A percentile compares a stretch with the other conserved stretches of the same genome.
Evolutionary conservation across 1,139 yeast species (phyloP).

Genomic region (Zygosaccharomyces sapae): DNA sequence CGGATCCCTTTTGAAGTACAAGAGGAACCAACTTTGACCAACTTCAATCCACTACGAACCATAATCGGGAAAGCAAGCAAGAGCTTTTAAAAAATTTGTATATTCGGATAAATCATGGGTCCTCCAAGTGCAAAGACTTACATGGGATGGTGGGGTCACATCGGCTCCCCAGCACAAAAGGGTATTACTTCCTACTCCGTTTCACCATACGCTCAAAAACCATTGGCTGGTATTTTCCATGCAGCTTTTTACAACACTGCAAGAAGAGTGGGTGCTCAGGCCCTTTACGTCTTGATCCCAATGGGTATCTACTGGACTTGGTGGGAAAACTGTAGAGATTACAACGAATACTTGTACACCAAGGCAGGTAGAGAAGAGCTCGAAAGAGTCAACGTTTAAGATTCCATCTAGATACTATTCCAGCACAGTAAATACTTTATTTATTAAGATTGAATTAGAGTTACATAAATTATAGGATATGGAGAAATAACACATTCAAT

Average conservation of each 20-base stretch:
- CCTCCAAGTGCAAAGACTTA: constrained; percentile 73
- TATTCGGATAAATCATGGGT: constrained; percentile 39
- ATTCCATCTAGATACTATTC: not conserved
- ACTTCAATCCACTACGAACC: not conserved
- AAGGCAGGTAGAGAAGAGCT: constrained; percentile 96
- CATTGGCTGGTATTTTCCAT: constrained; percentile 81
- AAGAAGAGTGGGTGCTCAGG: constrained; percentile 91
- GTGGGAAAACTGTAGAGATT: constrained; percentile 85
- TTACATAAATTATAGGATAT: not conserved
- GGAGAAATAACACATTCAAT: not conserved
- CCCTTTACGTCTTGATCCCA: constrained; percentile 74
- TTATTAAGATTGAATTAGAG: not conserved
- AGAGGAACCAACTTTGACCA: not conserved
- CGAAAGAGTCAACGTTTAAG: constrained; percentile 68
- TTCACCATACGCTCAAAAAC: constrained; percentile 91
- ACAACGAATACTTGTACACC: constrained; percentile 93
- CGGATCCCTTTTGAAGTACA: not conserved
- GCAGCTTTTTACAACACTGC: constrained; percentile 87
- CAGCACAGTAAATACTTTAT: not conserved
- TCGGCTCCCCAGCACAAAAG: constrained; percentile 83
- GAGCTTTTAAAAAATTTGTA: not conserved
- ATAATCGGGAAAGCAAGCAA: not conserved
- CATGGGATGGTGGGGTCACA: constrained; percentile 97
- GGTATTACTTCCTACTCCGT: constrained; percentile 81
- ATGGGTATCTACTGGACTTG: constrained; percentile 75